Conservation (phyloP, 495 filamentous ascomycete genomes). For the Beverwykella pulmonaria region DNA sequence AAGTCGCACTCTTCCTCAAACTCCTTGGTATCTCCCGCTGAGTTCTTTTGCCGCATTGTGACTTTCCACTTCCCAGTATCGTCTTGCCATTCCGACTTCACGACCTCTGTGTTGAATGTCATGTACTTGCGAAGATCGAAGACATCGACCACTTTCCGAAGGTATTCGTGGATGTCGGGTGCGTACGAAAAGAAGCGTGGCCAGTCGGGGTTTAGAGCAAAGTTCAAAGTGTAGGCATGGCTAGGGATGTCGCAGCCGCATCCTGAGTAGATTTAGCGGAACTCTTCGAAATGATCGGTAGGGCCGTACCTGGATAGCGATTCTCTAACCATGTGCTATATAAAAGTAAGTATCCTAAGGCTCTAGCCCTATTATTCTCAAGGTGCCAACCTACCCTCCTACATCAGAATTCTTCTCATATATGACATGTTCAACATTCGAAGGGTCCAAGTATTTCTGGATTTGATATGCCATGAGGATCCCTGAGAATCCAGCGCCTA, state of each 20-base stretch:
- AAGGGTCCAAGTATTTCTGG: conserved; percentile 39
- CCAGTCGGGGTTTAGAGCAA: conserved; percentile 50
- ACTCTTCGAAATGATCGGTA: conserved; percentile 2
- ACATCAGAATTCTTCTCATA: conserved; percentile 48
- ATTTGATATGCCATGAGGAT: conserved; percentile 47
- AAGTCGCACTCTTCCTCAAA: conserved; percentile 44
- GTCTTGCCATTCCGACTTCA: conserved; percentile 42
- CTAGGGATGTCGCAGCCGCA: conserved; percentile 34
- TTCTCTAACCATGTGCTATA: conserved; percentile 46
- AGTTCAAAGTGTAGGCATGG: conserved; percentile 49
- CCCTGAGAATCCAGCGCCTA: conserved; percentile 44
- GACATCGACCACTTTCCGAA: conserved; percentile 45
- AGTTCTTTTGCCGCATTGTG: conserved; percentile 34
- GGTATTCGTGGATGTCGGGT: conserved; percentile 48
- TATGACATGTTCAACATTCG: conserved; percentile 46
- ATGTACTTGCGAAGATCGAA: conserved; percentile 47
- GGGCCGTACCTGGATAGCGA: conserved; percentile 34
- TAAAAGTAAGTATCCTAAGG: too few relatives aligned
- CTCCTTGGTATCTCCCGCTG: conserved; percentile 30
- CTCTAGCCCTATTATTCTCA: too few relatives aligned
- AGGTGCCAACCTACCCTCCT: too few relatives aligned
- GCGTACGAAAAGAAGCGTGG: conserved; percentile 45
- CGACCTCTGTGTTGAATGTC: conserved; percentile 44
- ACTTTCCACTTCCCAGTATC: conserved; percentile 44
- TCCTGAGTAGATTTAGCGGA: neutral